Percentiles rank a stretch among this genome's conserved stretches.
Conservation (phyloP, 176 grass and related monocot genomes). For the Musa schizocarpa region DNA sequence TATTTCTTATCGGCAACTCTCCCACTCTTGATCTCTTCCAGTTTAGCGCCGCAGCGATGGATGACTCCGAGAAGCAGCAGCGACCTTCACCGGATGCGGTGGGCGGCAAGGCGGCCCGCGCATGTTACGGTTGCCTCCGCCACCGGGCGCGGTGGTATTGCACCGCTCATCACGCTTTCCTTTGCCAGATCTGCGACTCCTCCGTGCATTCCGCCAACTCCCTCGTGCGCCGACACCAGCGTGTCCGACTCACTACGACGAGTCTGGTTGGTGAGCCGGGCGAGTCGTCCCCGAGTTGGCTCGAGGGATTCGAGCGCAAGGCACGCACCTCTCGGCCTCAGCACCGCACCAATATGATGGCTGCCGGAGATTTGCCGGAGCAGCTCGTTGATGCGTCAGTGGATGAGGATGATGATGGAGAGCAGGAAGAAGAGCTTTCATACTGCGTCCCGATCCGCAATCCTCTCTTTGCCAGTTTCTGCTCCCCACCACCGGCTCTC, state of each 20-base stretch:
- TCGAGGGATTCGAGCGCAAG: slow-evolving; percentile 65
- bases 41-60: slow-evolving; percentile 10
- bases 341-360: slow-evolving; percentile 28
- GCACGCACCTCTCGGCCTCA: slow-evolving; percentile 36
- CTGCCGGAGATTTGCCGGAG: neutral
- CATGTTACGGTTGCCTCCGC: slow-evolving; percentile 66
- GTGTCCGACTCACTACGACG: slow-evolving; percentile 34
- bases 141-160: slow-evolving; percentile 90
- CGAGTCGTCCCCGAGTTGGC: slow-evolving; percentile 2
- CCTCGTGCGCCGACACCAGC: slow-evolving; percentile 66
- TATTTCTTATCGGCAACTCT: no score
- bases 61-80: slow-evolving; percentile 23
- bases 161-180: slow-evolving; percentile 77
- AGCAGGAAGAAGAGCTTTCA: slow-evolving; percentile 39
- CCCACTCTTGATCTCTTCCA: no score
- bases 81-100: slow-evolving; percentile 22
- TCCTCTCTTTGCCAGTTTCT: slow-evolving; percentile 47
- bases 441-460: slow-evolving; percentile 64
- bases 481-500: slow-evolving; percentile 30
- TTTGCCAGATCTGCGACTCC: slow-evolving; percentile 77
- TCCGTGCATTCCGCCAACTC: slow-evolving; percentile 86
- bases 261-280: neutral
- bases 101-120: slow-evolving; percentile 56
- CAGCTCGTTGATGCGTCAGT: slow-evolving; percentile 29
- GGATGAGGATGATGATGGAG: slow-evolving; percentile 32